phyloP scores from a whole-genome alignment of 2,329 filamentous ascomycete species.

The Polychaeton citri region DNA sequence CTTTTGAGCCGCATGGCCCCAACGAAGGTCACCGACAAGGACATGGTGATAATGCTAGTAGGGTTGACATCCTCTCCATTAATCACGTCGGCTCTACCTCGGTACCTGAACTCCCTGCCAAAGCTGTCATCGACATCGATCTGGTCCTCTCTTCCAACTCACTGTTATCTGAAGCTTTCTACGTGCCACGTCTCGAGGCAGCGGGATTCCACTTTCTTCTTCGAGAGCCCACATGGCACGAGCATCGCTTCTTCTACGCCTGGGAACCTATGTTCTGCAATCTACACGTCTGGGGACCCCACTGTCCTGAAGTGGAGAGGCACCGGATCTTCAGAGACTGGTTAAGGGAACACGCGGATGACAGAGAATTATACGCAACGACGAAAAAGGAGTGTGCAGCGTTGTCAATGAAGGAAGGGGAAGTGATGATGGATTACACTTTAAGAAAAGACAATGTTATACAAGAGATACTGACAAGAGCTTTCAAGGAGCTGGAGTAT shows the following conservation, averaged over 20 bases:
- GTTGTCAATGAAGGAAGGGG: constrained; percentile 18
- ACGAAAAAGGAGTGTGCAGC: constrained; percentile 26
- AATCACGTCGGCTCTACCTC: constrained; percentile 40
- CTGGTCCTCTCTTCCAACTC: constrained; percentile 27
- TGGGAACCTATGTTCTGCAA: constrained; percentile 28
- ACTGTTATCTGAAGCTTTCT: constrained; percentile 27
- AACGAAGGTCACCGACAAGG: background rate
- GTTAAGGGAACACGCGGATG: constrained; percentile 25
- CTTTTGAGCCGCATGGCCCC: constrained; percentile 17
- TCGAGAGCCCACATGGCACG: constrained; percentile 35
- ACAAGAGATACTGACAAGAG: constrained; percentile 25
- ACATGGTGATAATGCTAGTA: constrained; percentile 1
- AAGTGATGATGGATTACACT: constrained; percentile 28
- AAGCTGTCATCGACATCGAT: constrained; percentile 41
- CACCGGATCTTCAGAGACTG: constrained; percentile 35
- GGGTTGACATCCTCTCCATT: constrained; percentile 21
- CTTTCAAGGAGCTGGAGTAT: too few relatives aligned
- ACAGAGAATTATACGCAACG: constrained; percentile 27
- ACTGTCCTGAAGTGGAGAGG: constrained; percentile 28
- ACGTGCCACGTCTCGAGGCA: constrained; percentile 30
- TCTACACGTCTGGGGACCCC: constrained; percentile 36
- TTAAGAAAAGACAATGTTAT: constrained; percentile 28
- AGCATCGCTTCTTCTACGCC: constrained; percentile 35
- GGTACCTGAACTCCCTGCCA: constrained; percentile 36
- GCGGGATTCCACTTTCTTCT: constrained; percentile 34